These are phyloP conservation scores for Aspergillus flavus DNA, from an alignment of 2,329 filamentous ascomycete species.

Conservation along the genomic window DNA sequence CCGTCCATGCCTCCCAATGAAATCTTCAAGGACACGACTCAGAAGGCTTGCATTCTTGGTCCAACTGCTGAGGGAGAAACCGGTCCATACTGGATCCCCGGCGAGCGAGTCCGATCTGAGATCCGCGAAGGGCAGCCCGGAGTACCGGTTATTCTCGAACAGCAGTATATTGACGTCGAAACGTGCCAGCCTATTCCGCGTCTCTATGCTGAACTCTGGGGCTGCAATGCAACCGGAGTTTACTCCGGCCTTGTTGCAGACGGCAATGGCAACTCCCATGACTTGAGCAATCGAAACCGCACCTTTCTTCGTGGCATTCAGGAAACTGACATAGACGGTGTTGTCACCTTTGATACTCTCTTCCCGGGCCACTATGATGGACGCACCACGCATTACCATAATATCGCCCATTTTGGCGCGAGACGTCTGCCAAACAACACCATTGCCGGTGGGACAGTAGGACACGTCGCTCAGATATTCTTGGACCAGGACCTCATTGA, in stretches of 20 bases:
- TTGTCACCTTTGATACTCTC: slow-evolving; percentile 43
- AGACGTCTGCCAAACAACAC: slow-evolving; percentile 32
- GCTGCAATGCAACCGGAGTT: slow-evolving; percentile 35
- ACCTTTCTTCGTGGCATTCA: slow-evolving; percentile 22
- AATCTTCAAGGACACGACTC: no score
- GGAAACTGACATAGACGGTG: slow-evolving; percentile 43
- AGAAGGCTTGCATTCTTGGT: slow-evolving; percentile 47
- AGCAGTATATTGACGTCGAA: slow-evolving; percentile 42
- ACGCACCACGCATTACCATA: slow-evolving; percentile 34
- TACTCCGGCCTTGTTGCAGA: no score
- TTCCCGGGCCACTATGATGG: slow-evolving; percentile 51
- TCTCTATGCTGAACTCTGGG: slow-evolving; percentile 40
- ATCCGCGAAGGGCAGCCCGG: slow-evolving; percentile 39
- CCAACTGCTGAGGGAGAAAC: slow-evolving; percentile 49
- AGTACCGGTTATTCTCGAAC: slow-evolving; percentile 42
- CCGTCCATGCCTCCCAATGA: no score
- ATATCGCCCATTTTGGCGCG: slow-evolving; percentile 33
- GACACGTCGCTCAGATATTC: slow-evolving; percentile 66
- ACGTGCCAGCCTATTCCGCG: slow-evolving; percentile 43
- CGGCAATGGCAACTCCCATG: no score
- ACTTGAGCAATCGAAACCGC: no score
- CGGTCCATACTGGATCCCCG: slow-evolving; percentile 50
- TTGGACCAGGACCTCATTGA: slow-evolving; percentile 60
- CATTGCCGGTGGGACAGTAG: slow-evolving; percentile 52
- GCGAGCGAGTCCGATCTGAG: slow-evolving; percentile 42